Percentiles rank a stretch among this genome's conserved stretches.
Evolutionary conservation across 805 yeast genomes (phyloP).

Genomic region (Saturnispora bothae): DNA sequence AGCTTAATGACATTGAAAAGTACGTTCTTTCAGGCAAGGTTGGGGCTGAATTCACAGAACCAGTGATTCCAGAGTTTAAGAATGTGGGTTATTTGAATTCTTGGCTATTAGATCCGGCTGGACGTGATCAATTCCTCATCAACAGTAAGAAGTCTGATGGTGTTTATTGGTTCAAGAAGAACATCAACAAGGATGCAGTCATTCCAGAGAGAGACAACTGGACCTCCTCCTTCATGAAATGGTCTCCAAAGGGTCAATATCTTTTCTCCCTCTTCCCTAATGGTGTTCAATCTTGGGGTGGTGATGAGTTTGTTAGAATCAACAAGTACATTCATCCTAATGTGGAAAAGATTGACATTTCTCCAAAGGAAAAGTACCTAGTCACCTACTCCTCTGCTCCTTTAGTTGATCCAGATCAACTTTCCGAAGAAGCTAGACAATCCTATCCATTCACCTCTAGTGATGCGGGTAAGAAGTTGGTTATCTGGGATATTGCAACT

Average conservation of each 20-base stretch:
- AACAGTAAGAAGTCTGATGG: conserved; percentile 76
- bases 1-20: conserved; percentile 71
- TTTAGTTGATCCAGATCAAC: conserved; percentile 57
- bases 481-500: conserved; percentile 83
- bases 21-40: conserved; percentile 58
- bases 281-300: conserved; percentile 97
- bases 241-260: conserved; percentile 90
- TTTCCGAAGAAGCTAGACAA: conserved; percentile 46
- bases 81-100: conserved; percentile 74
- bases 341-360: conserved; percentile 80
- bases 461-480: conserved; percentile 86
- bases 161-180: conserved; percentile 73
- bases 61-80: conserved; percentile 60
- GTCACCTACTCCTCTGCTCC: conserved; percentile 87
- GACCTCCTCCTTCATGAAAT: conserved; percentile 80
- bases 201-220: conserved; percentile 74
- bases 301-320: conserved; percentile 61
- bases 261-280: conserved; percentile 82
- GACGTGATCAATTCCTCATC: conserved; percentile 82
- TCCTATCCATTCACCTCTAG: conserved; percentile 76
- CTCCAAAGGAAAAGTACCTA: conserved; percentile 83
- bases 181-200: conserved; percentile 61
- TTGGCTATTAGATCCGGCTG: conserved; percentile 83
- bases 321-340: conserved; percentile 79
- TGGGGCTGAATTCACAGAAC: conserved; percentile 55